Conservation (phyloP, 768 basidiomycete genomes). For the Scleroderma bovista region DNA sequence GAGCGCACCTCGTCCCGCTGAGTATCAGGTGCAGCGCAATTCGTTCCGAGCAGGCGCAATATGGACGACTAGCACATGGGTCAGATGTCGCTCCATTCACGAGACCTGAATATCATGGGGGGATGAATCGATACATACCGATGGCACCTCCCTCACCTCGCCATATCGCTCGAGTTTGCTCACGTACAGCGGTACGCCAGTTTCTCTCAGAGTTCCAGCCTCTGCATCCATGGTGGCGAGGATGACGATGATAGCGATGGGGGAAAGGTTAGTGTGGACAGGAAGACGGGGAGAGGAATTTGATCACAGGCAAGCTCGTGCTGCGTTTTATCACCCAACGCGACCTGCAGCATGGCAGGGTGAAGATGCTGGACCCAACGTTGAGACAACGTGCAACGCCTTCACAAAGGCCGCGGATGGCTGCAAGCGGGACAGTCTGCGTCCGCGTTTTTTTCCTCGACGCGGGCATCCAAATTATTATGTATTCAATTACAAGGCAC, state of each 20-base stretch:
- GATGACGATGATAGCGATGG: neutral
- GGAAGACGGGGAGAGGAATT: conserved; percentile 4
- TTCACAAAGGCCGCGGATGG: neutral
- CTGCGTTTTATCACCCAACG: neutral
- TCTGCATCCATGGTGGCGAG: neutral
- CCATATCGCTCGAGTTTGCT: conserved; percentile 22
- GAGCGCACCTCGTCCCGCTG: conserved; percentile 22
- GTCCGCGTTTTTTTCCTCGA: conserved; percentile 9
- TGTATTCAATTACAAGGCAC: neutral
- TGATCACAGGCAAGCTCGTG: conserved; percentile 9
- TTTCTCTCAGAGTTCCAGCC: conserved; percentile 16
- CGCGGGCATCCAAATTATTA: conserved; percentile 9
- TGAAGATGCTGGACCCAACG: conserved; percentile 15
- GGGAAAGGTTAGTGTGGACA: conserved; percentile 1
- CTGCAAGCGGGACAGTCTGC: too few relatives aligned
- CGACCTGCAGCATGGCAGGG: conserved; percentile 8
- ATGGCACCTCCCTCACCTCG: conserved; percentile 24
- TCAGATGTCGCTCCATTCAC: neutral
- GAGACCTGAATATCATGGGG: neutral
- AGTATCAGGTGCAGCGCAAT: conserved; percentile 21
- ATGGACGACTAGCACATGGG: conserved; percentile 22
- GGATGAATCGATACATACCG: conserved; percentile 16
- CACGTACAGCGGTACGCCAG: conserved; percentile 19
- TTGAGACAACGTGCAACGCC: conserved; percentile 29
- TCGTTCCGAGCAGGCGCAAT: conserved; percentile 25